These are phyloP conservation scores for Pezicula neosporulosa DNA, from an alignment of 2,329 filamentous ascomycete species.

Conservation along the genomic window DNA sequence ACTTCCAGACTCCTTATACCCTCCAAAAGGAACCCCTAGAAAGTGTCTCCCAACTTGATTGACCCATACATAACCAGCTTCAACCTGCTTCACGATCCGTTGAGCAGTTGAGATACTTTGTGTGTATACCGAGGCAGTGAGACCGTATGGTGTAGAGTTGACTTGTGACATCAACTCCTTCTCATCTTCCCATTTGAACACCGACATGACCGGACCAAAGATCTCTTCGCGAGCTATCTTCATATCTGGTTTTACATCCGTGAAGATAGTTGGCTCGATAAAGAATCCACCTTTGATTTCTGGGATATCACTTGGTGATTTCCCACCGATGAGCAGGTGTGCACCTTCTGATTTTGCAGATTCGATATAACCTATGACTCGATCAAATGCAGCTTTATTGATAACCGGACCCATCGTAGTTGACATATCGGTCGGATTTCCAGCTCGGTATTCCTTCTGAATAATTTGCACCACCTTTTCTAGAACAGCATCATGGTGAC, in stretches of 20 bases:
- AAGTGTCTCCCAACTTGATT: conserved; percentile 28
- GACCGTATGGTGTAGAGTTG: conserved; percentile 49
- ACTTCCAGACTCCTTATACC: conserved; percentile 54
- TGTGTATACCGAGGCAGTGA: conserved; percentile 50
- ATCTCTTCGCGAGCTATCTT: conserved; percentile 43
- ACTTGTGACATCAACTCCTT: conserved; percentile 44
- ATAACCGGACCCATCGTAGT: no score
- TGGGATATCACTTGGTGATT: conserved; percentile 43
- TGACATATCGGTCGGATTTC: no score
- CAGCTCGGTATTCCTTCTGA: no score
- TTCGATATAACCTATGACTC: conserved; percentile 53
- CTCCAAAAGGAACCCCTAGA: conserved; percentile 44
- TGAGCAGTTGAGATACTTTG: conserved; percentile 34
- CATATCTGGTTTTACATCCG: conserved; percentile 44
- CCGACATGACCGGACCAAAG: conserved; percentile 46
- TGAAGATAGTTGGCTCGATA: conserved; percentile 49
- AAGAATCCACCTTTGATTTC: conserved; percentile 57
- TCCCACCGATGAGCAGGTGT: conserved; percentile 56
- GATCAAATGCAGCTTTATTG: no score
- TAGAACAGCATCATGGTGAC: no score
- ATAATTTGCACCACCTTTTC: no score
- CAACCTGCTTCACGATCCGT: background rate
- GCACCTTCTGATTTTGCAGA: conserved; percentile 63
- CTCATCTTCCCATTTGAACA: conserved; percentile 48
- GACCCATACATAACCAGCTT: conserved; percentile 2